Conservation (phyloP, 1,284 basidiomycete species). For the Marasmius fiardii region DNA sequence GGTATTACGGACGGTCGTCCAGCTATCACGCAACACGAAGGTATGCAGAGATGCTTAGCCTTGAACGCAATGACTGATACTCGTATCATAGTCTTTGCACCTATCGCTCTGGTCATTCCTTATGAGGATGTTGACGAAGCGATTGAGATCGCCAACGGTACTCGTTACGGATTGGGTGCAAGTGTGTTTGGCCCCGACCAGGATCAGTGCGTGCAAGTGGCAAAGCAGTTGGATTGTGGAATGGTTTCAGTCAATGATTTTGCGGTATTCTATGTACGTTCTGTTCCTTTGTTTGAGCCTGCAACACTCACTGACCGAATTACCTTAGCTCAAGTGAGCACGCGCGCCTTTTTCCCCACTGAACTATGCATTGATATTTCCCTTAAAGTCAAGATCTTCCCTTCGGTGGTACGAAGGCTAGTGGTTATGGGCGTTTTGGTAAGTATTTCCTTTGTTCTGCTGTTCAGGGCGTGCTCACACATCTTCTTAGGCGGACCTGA, state of each 20-base stretch:
- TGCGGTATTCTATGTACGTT: slow-evolving; percentile 84
- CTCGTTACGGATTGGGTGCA: slow-evolving; percentile 89
- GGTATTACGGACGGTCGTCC: slow-evolving; percentile 67
- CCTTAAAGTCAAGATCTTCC: slow-evolving; percentile 83
- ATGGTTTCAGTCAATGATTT: slow-evolving; percentile 98
- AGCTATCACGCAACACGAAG: slow-evolving; percentile 77
- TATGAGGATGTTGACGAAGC: slow-evolving; percentile 83
- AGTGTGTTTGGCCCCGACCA: slow-evolving; percentile 91
- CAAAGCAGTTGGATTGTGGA: slow-evolving; percentile 80
- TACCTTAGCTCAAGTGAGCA: slow-evolving; percentile 53
- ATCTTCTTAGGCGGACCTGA: slow-evolving; percentile 74
- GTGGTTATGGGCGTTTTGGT: slow-evolving; percentile 91
- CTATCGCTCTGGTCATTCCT: slow-evolving; percentile 80
- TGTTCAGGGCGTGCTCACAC: not conserved
- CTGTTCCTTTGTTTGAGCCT: not conserved
- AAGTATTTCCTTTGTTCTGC: slow-evolving; percentile 9
- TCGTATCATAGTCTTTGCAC: slow-evolving; percentile 72
- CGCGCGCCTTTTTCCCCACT: slow-evolving; percentile 20
- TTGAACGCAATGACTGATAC: slow-evolving; percentile 13
- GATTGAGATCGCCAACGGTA: slow-evolving; percentile 82
- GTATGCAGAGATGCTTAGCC: slow-evolving; percentile 32
- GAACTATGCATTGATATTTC: slow-evolving; percentile 13
- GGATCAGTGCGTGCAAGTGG: slow-evolving; percentile 73
- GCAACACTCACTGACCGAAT: slow-evolving; percentile 2
- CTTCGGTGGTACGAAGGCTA: slow-evolving; percentile 88